A percentile compares a stretch with the other conserved stretches of the same genome.
These are phyloP conservation scores for Eucalyptus regnans DNA, from an alignment of 345 rosid species.

Conservation along the genomic window DNA sequence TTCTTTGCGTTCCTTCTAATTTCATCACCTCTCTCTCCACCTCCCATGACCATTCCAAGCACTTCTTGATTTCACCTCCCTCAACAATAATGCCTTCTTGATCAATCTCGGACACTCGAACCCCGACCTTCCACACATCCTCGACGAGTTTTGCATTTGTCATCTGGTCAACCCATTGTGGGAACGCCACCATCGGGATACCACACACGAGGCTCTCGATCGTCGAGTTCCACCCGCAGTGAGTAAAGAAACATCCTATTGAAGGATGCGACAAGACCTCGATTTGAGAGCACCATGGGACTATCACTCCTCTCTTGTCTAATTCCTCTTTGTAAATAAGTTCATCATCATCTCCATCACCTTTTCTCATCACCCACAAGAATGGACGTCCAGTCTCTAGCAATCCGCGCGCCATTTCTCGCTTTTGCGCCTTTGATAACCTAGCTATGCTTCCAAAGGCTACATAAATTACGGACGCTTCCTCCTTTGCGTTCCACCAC, in stretches of 20 bases:
- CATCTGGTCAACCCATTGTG: conserved; percentile 16
- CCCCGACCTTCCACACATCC: conserved; percentile 17
- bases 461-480: background rate
- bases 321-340: background rate
- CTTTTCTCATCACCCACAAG: background rate
- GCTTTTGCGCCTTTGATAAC: background rate
- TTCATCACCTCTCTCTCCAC: conserved; percentile 2
- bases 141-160: conserved; percentile 17
- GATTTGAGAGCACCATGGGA: background rate
- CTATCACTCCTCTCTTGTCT: background rate
- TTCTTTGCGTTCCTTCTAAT: conserved; percentile 8
- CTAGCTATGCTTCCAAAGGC: background rate
- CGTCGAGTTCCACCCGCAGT: background rate
- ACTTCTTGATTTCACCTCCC: conserved; percentile 15
- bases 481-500: background rate
- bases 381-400: background rate
- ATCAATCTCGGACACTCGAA: background rate
- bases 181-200: conserved; percentile 13
- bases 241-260: background rate
- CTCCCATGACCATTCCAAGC: conserved; percentile 22
- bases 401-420: background rate
- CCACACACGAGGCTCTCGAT: background rate
- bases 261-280: background rate
- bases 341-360: background rate
- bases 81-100: conserved; percentile 1